phyloP scores from a whole-genome alignment of 1,139 yeast species.

The Geotrichum klebahnii region DNA sequence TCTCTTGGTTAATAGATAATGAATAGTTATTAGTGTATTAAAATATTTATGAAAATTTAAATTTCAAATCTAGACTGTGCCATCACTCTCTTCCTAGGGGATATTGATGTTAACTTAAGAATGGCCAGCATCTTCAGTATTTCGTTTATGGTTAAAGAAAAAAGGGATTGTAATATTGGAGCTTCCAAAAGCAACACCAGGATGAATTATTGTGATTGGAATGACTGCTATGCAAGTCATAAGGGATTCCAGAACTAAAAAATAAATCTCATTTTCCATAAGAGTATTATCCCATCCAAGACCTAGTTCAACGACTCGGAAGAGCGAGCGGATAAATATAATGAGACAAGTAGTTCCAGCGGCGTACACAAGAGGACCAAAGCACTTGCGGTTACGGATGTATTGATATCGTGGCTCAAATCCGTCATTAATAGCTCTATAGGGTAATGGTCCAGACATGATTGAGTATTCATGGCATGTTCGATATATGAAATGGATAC shows the following conservation, averaged over 20 bases:
- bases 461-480: conserved; percentile 18
- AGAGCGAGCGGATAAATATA: conserved; percentile 66
- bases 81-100: too few relatives aligned
- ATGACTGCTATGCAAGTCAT: conserved; percentile 53
- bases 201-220: conserved; percentile 55
- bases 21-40: too few relatives aligned
- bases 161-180: conserved; percentile 29
- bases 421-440: background rate
- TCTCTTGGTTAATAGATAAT: too few relatives aligned
- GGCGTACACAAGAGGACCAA: conserved; percentile 34
- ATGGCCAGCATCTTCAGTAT: too few relatives aligned
- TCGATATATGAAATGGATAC: conserved; percentile 47
- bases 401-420: conserved; percentile 2
- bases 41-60: too few relatives aligned
- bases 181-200: conserved; percentile 44
- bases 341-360: conserved; percentile 39
- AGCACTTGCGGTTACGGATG: conserved; percentile 36
- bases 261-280: conserved; percentile 63
- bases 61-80: too few relatives aligned
- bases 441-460: conserved; percentile 38
- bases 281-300: conserved; percentile 71
- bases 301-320: conserved; percentile 71
- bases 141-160: too few relatives aligned
- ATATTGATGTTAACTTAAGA: too few relatives aligned
- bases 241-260: conserved; percentile 71